Conservation (phyloP, 1,139 yeast genomes). For the Yamadazyma conglobata region DNA sequence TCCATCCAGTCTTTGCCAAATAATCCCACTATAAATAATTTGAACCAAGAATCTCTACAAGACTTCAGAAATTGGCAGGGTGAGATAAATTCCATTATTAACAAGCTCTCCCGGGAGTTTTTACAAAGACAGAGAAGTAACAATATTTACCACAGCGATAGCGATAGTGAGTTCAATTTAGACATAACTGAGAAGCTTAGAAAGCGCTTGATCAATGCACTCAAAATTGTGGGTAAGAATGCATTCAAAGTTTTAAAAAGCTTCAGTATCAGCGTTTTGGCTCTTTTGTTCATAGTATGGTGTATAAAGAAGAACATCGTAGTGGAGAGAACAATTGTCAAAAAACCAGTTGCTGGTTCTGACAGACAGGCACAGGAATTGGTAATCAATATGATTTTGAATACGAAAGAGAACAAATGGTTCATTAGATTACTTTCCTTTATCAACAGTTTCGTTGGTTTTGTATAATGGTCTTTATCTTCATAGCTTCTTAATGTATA, state of each 20-base stretch:
- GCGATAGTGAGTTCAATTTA: conserved; percentile 15
- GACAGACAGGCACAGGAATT: conserved; percentile 35
- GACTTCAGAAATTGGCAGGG: conserved; percentile 47
- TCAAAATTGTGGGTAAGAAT: conserved; percentile 29
- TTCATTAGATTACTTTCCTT: conserved; percentile 38
- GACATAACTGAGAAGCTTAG: conserved; percentile 26
- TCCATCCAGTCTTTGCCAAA: conserved; percentile 14
- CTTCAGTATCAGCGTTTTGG: conserved; percentile 35
- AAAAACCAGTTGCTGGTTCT: conserved; percentile 24
- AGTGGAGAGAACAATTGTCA: conserved; percentile 40
- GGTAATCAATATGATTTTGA: conserved; percentile 43
- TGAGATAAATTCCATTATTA: conserved; percentile 40
- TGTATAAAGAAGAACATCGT: conserved; percentile 40
- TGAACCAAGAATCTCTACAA: conserved; percentile 19
- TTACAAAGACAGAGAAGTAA: conserved; percentile 12
- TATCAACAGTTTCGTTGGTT: conserved; percentile 44
- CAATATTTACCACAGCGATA: conserved; percentile 12
- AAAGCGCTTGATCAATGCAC: conserved; percentile 21
- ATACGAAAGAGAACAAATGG: conserved; percentile 47
- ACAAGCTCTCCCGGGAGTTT: conserved; percentile 37
- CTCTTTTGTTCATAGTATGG: conserved; percentile 43
- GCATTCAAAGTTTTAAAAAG: conserved; percentile 31
- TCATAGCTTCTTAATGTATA: not conserved
- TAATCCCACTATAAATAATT: conserved; percentile 3
- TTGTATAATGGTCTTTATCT: conserved; percentile 35